Evolutionary conservation across 257 asterid genomes (phyloP), one percentile per base, ranked within the genome.

Genomic region (Solanum rostratum): DNA sequence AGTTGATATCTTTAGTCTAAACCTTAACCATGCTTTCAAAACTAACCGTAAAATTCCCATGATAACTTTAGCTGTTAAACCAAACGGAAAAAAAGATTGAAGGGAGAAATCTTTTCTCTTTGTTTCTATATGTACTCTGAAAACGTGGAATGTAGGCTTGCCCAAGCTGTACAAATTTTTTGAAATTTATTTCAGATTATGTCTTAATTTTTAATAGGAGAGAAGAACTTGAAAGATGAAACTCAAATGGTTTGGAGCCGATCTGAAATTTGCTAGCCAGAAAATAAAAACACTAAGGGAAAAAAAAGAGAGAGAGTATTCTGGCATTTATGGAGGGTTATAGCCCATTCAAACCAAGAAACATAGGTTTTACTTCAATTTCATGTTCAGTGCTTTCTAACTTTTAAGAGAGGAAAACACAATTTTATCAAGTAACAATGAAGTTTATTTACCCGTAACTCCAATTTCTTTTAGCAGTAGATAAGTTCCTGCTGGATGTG

Each of bases 381-480:
- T 45, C 59, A 45, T 45, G n/a, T 43, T 45, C 80, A 43, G 16
- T 20, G 53, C 57, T 73, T n/a, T 73, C 57, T 57, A 45, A 10
- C 22, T 52, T 73, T 73, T 22, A 73, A 73, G 59, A 22, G 39
- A 50, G 59, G 46, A 73, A 50, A 73, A 73, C 22, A 80, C 83
- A 80, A 19, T 80, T 80, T 54, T 69, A 80, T 53, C 52, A 54
- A 45, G 55, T 46, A 73, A 16, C 41, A 24, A 14, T 45, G 37
- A 11, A 80, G 70, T 80, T 29, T 57, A 80, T 18, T 54, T 80
- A 54, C 83, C 83, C 19, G 83, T 39, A 46, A 83, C 54, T 49
- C 88, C 88, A 39, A 69, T 59, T 82, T 82, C 70, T 55, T 84
- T 22, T 29, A 85, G 85, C 73, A 82, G 85, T 81, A 83, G 33